phyloP scores from a whole-genome alignment of 1,284 basidiomycete species.

The Ustilago vetiveriae region DNA sequence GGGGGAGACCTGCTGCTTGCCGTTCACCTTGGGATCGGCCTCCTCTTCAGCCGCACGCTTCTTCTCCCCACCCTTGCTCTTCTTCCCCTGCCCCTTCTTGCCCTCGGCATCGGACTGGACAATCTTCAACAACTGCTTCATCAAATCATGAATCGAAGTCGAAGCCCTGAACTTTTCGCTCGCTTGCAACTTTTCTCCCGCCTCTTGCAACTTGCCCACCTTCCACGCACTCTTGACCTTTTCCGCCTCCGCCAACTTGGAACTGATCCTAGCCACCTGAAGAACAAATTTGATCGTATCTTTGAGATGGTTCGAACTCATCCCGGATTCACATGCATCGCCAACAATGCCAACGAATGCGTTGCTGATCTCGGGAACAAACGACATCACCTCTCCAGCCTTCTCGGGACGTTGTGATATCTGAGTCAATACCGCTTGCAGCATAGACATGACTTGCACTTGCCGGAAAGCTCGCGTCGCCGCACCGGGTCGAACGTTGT shows the following conservation, averaged over 20 bases:
- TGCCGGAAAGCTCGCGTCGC: conserved; percentile 54
- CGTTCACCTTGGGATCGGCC: not conserved
- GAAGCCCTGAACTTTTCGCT: conserved; percentile 49
- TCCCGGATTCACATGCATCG: conserved; percentile 71
- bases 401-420: conserved; percentile 68
- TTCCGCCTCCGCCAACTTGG: conserved; percentile 66
- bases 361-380: conserved; percentile 72
- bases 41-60: conserved; percentile 33
- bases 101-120: conserved; percentile 31
- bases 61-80: conserved; percentile 9
- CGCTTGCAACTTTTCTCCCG: conserved; percentile 28
- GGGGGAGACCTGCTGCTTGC: conserved; percentile 11
- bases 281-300: conserved; percentile 80
- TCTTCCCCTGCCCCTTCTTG: conserved; percentile 22
- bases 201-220: conserved; percentile 63
- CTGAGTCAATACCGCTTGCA: conserved; percentile 76
- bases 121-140: conserved; percentile 70
- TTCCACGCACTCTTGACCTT: conserved; percentile 60
- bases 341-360: conserved; percentile 72
- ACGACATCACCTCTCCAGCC: conserved; percentile 70
- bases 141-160: conserved; percentile 70
- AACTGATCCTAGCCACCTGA: conserved; percentile 75
- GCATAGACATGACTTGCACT: conserved; percentile 77
- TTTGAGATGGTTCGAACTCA: conserved; percentile 79
- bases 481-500: conserved; percentile 66